phyloP scores from a whole-genome alignment of 2,329 filamentous ascomycete species.

The Aspergillus persii region DNA sequence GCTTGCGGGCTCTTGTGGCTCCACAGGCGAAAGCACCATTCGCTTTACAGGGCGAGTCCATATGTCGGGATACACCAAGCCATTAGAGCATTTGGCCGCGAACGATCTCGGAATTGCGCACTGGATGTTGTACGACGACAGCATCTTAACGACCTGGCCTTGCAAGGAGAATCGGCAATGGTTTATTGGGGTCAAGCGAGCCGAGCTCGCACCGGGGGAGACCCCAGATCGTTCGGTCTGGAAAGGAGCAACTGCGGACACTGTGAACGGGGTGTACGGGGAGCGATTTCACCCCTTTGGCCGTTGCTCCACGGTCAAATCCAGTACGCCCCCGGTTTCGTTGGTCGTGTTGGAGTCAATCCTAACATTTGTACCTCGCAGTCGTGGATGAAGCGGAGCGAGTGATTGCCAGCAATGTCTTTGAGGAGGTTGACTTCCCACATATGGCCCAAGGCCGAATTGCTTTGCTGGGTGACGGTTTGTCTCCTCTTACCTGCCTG shows the following conservation, averaged over 20 bases:
- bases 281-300: slow-evolving; percentile 2
- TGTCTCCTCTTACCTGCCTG: neutral
- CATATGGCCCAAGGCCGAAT: slow-evolving; percentile 1
- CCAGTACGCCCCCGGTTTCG: neutral
- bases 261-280: slow-evolving; percentile 2
- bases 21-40: neutral
- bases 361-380: neutral
- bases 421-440: slow-evolving; percentile 1
- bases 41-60: slow-evolving; percentile 4
- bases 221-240: neutral
- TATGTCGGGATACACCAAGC: neutral
- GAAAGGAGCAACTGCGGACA: slow-evolving; percentile 1
- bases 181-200: slow-evolving; percentile 5
- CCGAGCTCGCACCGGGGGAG: neutral
- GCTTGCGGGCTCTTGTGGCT: neutral
- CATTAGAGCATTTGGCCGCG: neutral
- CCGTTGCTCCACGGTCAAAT: neutral
- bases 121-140: slow-evolving; percentile 4
- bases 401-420: slow-evolving; percentile 5
- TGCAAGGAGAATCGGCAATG: slow-evolving; percentile 4
- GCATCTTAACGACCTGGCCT: slow-evolving; percentile 2
- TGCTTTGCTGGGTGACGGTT: slow-evolving; percentile 2
- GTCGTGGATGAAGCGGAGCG: slow-evolving; percentile 1
- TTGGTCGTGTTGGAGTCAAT: neutral
- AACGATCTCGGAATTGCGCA: neutral